Base-by-base conservation (phyloP, 148 eudicot species). In the Fallopia convolvulus region DNA sequence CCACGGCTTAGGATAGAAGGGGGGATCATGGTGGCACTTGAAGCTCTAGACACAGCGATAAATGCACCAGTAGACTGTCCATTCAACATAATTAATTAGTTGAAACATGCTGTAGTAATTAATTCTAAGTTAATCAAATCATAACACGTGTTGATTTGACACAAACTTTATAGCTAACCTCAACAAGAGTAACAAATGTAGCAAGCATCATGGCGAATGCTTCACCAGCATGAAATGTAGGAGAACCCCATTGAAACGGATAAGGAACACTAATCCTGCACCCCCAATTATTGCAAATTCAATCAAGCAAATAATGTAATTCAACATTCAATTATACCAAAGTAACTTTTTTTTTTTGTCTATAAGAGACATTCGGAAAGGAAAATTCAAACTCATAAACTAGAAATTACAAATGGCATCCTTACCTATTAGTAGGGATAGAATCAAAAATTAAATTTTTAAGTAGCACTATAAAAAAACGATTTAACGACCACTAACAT, bases 121-220 rank as follows among this genome's bases (percentile, higher is more conserved):
- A n/a, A 23, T 21, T 20, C 42, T 56, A 21, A 58, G 33, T 23
- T 58, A 23, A 58, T 58, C 6, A 6, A 58, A 21, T 21, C 26
- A 21, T 23, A 21, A 8, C n/a, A n/a, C 20, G 21, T 23, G 10
- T 58, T 58, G 26, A 21, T 10, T 8, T 21, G 32, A 58, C 3
- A 21, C 65, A 58, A n/a, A 23, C 21, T 58, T 3, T 58, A 14
- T 9, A 8, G 65, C 87, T 61, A 47, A 93, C 99, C 97, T 95
- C 99, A 4, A 95, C 93, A 83, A 95, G 99, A 80, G 97, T 85
- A 80, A 95, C 99, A 85, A 95, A 91, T 63, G 97, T 79, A 83
- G 99, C 91, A 83, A 88, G 85, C 99, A 95, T 92, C 99, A 95
- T 95, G 33, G 99, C 99, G 86, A 95, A 95, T 58, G 93, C 88